These are phyloP conservation scores for Xylariaceae sp. DNA, from an alignment of 2,329 filamentous ascomycete species.

Conservation along the genomic window DNA sequence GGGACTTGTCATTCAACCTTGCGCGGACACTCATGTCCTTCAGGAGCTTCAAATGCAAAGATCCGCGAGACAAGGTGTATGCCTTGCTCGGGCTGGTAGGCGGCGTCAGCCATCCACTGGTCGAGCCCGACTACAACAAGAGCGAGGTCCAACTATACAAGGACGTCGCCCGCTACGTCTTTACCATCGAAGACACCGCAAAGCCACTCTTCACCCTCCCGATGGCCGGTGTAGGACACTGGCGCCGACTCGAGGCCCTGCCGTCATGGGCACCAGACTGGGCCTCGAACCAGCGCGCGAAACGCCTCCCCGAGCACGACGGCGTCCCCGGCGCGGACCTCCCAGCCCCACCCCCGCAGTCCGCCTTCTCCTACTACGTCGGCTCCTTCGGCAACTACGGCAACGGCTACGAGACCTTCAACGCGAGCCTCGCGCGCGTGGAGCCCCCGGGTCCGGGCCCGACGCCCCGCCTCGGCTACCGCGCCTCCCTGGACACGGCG, in stretches of 20 bases:
- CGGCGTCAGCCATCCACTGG: slow-evolving; percentile 3
- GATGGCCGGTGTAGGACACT: slow-evolving; percentile 6
- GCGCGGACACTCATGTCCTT: slow-evolving; percentile 3
- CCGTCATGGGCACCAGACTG: slow-evolving; percentile 7
- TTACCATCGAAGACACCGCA: slow-evolving; percentile 5
- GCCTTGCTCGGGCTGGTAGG: slow-evolving; percentile 7
- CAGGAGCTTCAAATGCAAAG: slow-evolving; percentile 8
- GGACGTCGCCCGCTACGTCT: slow-evolving; percentile 4
- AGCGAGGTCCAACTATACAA: slow-evolving; percentile 6
- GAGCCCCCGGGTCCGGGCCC: neutral
- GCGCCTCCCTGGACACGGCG: slow-evolving; percentile 4
- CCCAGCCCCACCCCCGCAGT: neutral
- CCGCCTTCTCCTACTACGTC: slow-evolving; percentile 4
- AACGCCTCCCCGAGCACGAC: slow-evolving; percentile 1
- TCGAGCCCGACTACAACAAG: slow-evolving; percentile 5
- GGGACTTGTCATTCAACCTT: slow-evolving; percentile 1
- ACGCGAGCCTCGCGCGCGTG: slow-evolving; percentile 1
- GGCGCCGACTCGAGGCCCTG: slow-evolving; percentile 3
- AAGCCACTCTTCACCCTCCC: slow-evolving; percentile 3
- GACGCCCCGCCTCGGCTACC: slow-evolving; percentile 3
- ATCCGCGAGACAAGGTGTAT: slow-evolving; percentile 9
- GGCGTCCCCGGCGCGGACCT: neutral
- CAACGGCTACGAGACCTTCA: slow-evolving; percentile 4
- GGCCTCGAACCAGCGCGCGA: slow-evolving; percentile 5
- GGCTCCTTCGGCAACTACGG: slow-evolving; percentile 5